These are phyloP conservation scores for Lichtheimia corymbifera DNA, from an alignment of 371 early-diverging fungal species.

Conservation along the genomic window DNA sequence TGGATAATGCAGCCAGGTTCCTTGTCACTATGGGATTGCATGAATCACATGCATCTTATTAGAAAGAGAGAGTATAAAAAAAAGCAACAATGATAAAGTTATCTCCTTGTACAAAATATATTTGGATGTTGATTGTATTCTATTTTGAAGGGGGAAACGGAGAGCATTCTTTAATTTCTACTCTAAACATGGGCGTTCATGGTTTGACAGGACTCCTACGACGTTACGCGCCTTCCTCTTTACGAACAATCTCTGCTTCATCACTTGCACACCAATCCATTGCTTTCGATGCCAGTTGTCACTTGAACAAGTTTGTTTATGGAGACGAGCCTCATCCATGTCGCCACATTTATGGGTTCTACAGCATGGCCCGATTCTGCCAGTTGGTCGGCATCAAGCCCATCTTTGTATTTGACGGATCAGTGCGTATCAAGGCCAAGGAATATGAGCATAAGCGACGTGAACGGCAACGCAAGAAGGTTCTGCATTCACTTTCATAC, in stretches of 20 bases:
- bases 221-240: slow-evolving; percentile 49
- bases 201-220: slow-evolving; percentile 53
- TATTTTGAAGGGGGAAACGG: too few species aligned
- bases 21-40: slow-evolving; percentile 89
- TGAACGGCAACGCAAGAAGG: slow-evolving; percentile 29
- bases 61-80: too few species aligned
- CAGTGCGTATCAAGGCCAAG: slow-evolving; percentile 49
- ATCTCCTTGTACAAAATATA: too few species aligned
- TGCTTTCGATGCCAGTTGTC: slow-evolving; percentile 65
- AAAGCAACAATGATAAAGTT: too few species aligned
- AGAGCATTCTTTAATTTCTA: too few species aligned
- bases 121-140: too few species aligned
- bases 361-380: slow-evolving; percentile 46
- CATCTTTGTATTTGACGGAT: slow-evolving; percentile 66
- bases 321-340: slow-evolving; percentile 51
- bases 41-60: background rate
- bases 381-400: slow-evolving; percentile 51
- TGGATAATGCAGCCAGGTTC: slow-evolving; percentile 71
- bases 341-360: slow-evolving; percentile 57
- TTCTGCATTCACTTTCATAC: slow-evolving; percentile 26
- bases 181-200: slow-evolving; percentile 52
- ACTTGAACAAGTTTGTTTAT: slow-evolving; percentile 56
- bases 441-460: slow-evolving; percentile 42
- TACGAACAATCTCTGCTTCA: slow-evolving; percentile 32
- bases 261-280: slow-evolving; percentile 40